A percentile compares a stretch with the other conserved stretches of the same genome.
phyloP scores from a whole-genome alignment of 495 filamentous ascomycete genomes.

The Chaetomium cochliodes region DNA sequence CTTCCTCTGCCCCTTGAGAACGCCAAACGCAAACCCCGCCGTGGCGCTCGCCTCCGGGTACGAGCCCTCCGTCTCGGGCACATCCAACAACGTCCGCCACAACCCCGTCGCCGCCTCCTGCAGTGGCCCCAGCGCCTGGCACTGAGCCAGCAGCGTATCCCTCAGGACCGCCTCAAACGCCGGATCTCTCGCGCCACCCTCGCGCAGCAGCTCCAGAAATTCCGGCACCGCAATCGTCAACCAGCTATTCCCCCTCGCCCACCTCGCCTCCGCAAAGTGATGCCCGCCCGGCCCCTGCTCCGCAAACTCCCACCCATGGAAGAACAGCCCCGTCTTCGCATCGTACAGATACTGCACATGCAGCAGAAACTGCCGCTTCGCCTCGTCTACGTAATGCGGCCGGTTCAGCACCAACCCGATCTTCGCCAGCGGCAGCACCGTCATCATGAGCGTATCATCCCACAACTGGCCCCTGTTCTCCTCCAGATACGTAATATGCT shows the following conservation, averaged over 20 bases:
- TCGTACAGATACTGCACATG: slow-evolving; percentile 74
- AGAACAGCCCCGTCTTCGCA: slow-evolving; percentile 63
- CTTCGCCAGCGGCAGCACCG: slow-evolving; percentile 70
- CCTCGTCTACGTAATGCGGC: slow-evolving; percentile 67
- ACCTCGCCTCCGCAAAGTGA: slow-evolving; percentile 67
- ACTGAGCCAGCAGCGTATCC: slow-evolving; percentile 62
- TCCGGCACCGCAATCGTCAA: slow-evolving; percentile 73
- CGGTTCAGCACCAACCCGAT: slow-evolving; percentile 64
- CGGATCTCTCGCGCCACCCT: slow-evolving; percentile 52
- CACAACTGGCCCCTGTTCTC: slow-evolving; percentile 68
- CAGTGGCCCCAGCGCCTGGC: slow-evolving; percentile 53
- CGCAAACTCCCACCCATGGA: slow-evolving; percentile 73
- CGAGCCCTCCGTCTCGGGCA: slow-evolving; percentile 54
- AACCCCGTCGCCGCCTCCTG: slow-evolving; percentile 56
- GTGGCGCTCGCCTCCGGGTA: slow-evolving; percentile 71
- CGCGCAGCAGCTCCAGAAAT: slow-evolving; percentile 64
- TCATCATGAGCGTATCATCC: slow-evolving; percentile 83
- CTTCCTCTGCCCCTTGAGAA: slow-evolving; percentile 67
- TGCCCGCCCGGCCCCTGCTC: slow-evolving; percentile 52
- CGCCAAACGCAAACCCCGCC: slow-evolving; percentile 72
- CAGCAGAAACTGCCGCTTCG: slow-evolving; percentile 68
- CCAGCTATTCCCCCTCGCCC: slow-evolving; percentile 67
- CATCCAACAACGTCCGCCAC: slow-evolving; percentile 68
- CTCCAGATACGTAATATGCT: slow-evolving; percentile 66
- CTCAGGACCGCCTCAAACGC: slow-evolving; percentile 57